Evolutionary conservation across 257 asterid genomes (phyloP), one percentile per base, ranked within the genome.

Genomic region (Ballota nigra): DNA sequence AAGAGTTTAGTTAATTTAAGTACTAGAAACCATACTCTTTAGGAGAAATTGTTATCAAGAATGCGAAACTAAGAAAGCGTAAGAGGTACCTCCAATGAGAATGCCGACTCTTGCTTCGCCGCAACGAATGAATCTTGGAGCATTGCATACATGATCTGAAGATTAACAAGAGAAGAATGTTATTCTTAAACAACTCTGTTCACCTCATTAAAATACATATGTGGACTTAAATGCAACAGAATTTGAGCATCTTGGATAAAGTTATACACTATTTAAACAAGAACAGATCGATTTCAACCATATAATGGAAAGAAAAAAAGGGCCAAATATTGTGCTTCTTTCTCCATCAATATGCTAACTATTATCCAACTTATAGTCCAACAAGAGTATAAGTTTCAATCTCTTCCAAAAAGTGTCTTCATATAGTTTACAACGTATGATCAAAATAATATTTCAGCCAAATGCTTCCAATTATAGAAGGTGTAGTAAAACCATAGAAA

Each of bases 41-140:
- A 36, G 49, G 68, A 51, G 41, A n/a, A 15, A 73, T 57, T 11
- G 66, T 12, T 5, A 28, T 9, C 31, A 77, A 70, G 68, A 16
- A 31, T 52, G 71, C 66, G 52, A 15, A 16, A 56, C 23, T 3
- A 49, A 23, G 4, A 20, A 23, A 47, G 58, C 26, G 59, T 4
- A 40, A 70, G 11, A 20, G 29, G 65, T 83, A 88, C 96, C 96
- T 86, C 81, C 90, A 56, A 86, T 47, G 58, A 88, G 88, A 77
- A 80, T 45, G 69, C 84, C 76, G 4, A 84, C 40, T 81, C 79
- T 86, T 31, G 77, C 56, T 51, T 84, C 72, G 9, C 87, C 80
- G 41, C 88, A 88, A 72, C 36, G 71, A 45, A 82, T 80, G 77
- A 55, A 76, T 67, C 34, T 63, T 51, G 83, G 68, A 73, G 77